Evolutionary conservation across 169 alveolate genomes (phyloP), one percentile per base, ranked within the genome.

Genomic region (Eimeria praecox): DNA sequence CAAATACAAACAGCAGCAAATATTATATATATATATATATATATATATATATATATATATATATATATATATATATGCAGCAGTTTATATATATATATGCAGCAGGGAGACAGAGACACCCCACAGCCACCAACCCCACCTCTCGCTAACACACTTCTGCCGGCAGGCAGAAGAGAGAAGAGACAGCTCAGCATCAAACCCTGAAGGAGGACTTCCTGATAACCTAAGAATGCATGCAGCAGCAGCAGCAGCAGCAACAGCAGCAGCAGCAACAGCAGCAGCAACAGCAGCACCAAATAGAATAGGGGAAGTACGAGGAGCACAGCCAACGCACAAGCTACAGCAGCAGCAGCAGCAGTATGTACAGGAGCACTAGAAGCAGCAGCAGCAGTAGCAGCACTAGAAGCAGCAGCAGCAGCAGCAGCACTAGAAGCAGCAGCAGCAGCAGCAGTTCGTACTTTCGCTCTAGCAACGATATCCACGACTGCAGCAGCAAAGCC

Each of bases 401-500:
- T 49, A 64, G 75, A 10, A 12, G 3, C 38, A 30, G 75, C n/a
- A 22, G 22, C 75, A 64, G 35, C 75, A 22, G 40, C 40, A 64
- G 75, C n/a, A 30, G 14, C 8, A 22, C 14, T 10, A 64, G 75
- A 22, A 64, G 75, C 75, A 64, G 52, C 52, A 75, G 86, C 86
- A 35, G 86, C 86, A 33, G 42, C 54, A 35, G 86, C 24, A 75
- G 52, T 22, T 3, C 89, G 59, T 24, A 80, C 89, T 42, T 80
- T 62, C 35, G 66, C 35, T 80, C 40, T 8, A 80, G 27, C 42
- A 80, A 40, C 3, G 89, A 12, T 38, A 80, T 62, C 89, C 89
- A 80, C 1, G 66, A 22, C 89, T 44, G 89, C 35, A 80, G 89
- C 69, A 80, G 66, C 66, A 80, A 27, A 5, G 89, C 89, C 38